Conservation (phyloP, 1,284 basidiomycete genomes). For the Boletus mariae region DNA sequence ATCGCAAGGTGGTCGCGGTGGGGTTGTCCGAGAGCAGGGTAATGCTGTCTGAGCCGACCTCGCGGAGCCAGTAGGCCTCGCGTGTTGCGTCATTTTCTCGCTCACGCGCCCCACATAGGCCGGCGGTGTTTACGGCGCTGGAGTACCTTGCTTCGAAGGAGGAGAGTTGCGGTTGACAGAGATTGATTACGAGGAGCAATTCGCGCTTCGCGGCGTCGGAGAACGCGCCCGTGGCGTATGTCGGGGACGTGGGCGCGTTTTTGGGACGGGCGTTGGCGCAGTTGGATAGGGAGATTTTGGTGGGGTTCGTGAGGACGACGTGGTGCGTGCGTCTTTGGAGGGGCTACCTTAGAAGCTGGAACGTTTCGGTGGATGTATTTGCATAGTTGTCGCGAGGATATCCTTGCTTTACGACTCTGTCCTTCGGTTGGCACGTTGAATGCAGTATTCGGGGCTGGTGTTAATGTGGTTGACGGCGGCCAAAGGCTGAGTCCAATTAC, state of each 20-base stretch:
- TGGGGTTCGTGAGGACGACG: slow-evolving; percentile 33
- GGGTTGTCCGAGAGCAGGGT: slow-evolving; percentile 76
- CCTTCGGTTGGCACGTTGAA: too few relatives aligned
- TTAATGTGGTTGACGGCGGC: too few relatives aligned
- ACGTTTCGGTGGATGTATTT: too few relatives aligned
- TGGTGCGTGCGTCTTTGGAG: slow-evolving; percentile 43
- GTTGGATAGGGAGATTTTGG: slow-evolving; percentile 34
- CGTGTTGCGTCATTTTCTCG: background rate
- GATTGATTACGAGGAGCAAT: slow-evolving; percentile 90
- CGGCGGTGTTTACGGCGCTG: slow-evolving; percentile 63
- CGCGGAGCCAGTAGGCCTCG: slow-evolving; percentile 65
- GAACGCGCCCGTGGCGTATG: slow-evolving; percentile 42
- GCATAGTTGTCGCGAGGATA: too few relatives aligned
- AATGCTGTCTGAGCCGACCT: slow-evolving; percentile 65
- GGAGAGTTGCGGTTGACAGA: slow-evolving; percentile 54
- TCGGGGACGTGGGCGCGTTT: slow-evolving; percentile 54
- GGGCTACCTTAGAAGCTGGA: background rate
- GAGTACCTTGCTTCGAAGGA: slow-evolving; percentile 56
- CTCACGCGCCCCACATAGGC: slow-evolving; percentile 43
- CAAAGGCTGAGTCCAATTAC: too few relatives aligned
- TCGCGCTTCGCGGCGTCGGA: slow-evolving; percentile 87
- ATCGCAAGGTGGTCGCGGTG: slow-evolving; percentile 83
- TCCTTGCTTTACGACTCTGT: too few relatives aligned
- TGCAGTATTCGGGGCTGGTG: too few relatives aligned
- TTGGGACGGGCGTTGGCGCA: slow-evolving; percentile 45